These are phyloP conservation scores for Fusarium nanum DNA, from an alignment of 2,329 filamentous ascomycete species.

Conservation along the genomic window DNA sequence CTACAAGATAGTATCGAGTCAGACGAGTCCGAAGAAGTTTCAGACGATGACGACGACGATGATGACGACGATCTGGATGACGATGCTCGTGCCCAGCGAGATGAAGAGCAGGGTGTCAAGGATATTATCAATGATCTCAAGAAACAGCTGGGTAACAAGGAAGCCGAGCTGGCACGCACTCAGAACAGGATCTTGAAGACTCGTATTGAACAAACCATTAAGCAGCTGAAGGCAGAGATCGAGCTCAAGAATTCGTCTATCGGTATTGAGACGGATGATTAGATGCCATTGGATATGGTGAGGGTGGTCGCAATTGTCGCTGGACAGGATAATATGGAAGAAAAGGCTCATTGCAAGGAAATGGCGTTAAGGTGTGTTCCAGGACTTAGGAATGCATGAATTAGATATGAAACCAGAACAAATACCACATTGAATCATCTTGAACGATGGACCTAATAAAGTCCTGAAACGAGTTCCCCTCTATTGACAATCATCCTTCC, in stretches of 20 bases:
- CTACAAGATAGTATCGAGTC: conserved; percentile 60
- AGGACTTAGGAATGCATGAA: conserved; percentile 18
- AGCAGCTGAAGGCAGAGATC: conserved; percentile 58
- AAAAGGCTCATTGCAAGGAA: conserved; percentile 5
- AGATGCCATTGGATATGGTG: neutral
- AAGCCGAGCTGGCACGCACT: conserved; percentile 58
- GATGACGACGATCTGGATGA: conserved; percentile 67
- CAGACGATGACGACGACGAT: conserved; percentile 63
- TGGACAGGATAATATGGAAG: neutral
- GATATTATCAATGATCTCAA: conserved; percentile 66
- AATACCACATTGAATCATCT: conserved; percentile 36
- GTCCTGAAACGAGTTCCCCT: neutral
- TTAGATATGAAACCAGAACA: conserved; percentile 23
- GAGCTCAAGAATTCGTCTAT: conserved; percentile 60
- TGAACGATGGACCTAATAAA: conserved; percentile 7
- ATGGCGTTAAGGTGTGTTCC: conserved; percentile 35
- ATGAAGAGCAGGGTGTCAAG: conserved; percentile 65
- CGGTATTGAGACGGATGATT: conserved; percentile 55
- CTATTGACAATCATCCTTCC: neutral
- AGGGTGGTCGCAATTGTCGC: neutral
- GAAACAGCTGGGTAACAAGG: conserved; percentile 60
- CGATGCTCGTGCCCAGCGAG: conserved; percentile 61
- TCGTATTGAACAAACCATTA: conserved; percentile 63
- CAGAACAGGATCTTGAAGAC: conserved; percentile 62
- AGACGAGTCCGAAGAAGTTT: conserved; percentile 53